Conservation (phyloP, 139 green algal genomes). For the Volvox reticuliferus region DNA sequence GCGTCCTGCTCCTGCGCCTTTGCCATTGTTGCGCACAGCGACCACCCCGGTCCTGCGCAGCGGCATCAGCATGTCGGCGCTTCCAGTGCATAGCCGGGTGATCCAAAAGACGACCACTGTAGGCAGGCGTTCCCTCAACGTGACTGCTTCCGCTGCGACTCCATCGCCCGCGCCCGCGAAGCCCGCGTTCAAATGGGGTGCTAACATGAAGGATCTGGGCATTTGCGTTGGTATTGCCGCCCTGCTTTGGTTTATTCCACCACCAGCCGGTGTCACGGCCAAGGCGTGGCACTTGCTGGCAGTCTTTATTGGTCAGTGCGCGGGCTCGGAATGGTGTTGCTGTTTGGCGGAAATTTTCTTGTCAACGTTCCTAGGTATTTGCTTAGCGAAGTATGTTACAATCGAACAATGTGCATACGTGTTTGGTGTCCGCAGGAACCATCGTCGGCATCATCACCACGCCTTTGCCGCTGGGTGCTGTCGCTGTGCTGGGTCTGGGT, state of each 20-base stretch:
- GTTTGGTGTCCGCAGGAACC: conserved; percentile 56
- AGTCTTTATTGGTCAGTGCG: conserved; percentile 85
- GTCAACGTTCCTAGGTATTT: neutral
- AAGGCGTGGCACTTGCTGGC: conserved; percentile 94
- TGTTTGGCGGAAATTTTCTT: neutral
- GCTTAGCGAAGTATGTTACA: no score
- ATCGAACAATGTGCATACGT: neutral
- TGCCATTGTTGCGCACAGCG: neutral
- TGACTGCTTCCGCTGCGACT: conserved; percentile 7
- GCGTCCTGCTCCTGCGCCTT: neutral
- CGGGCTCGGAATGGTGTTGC: neutral
- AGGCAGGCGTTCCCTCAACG: conserved; percentile 27
- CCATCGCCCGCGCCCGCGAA: conserved; percentile 45
- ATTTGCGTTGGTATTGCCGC: conserved; percentile 86
- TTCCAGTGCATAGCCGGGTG: conserved; percentile 31
- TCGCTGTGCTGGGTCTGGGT: conserved; percentile 97
- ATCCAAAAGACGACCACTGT: conserved; percentile 20
- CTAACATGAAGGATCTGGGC: conserved; percentile 88
- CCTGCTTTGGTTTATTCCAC: conserved; percentile 86
- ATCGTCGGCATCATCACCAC: conserved; percentile 97
- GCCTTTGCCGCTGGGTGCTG: conserved; percentile 96
- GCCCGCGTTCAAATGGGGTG: conserved; percentile 86
- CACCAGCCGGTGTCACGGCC: conserved; percentile 82
- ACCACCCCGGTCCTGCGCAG: conserved; percentile 15
- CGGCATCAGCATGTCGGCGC: neutral